These are phyloP conservation scores for Leccinum fallax DNA, from an alignment of 1,284 basidiomycete species.

Conservation along the genomic window DNA sequence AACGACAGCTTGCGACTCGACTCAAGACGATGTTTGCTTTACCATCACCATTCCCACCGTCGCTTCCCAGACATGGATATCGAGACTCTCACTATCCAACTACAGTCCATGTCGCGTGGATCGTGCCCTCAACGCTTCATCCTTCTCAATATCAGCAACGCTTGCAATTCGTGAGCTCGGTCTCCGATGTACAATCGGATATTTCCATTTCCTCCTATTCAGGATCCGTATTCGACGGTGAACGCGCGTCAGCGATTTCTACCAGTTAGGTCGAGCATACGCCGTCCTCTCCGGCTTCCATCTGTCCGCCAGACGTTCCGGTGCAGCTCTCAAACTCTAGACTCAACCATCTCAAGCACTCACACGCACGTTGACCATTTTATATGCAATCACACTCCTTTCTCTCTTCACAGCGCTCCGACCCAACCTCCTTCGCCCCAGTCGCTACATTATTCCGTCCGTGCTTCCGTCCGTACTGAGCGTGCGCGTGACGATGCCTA, in stretches of 20 bases:
- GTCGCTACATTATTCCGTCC: no score
- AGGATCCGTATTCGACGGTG: conserved; percentile 29
- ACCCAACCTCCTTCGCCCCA: conserved; percentile 71
- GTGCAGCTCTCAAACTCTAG: conserved; percentile 40
- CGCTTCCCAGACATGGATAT: no score
- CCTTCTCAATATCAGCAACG: conserved; percentile 15
- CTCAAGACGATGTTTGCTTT: no score
- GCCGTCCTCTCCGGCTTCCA: conserved; percentile 21
- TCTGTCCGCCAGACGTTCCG: conserved; percentile 6
- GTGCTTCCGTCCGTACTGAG: no score
- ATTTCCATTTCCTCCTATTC: conserved; percentile 37
- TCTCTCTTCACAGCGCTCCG: conserved; percentile 83
- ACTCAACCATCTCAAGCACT: conserved; percentile 59
- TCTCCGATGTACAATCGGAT: conserved; percentile 53
- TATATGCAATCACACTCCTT: conserved; percentile 85
- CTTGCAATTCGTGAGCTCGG: conserved; percentile 37
- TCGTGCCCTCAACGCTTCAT: no score
- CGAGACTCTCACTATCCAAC: no score
- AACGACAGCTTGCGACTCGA: no score
- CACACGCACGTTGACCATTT: conserved; percentile 80
- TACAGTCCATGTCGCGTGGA: no score
- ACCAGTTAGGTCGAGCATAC: conserved; percentile 59
- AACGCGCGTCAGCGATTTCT: conserved; percentile 36
- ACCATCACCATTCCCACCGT: no score
- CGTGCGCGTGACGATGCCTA: neutral